Conservation (phyloP, 768 basidiomycete species). For the Mycena pura region DNA sequence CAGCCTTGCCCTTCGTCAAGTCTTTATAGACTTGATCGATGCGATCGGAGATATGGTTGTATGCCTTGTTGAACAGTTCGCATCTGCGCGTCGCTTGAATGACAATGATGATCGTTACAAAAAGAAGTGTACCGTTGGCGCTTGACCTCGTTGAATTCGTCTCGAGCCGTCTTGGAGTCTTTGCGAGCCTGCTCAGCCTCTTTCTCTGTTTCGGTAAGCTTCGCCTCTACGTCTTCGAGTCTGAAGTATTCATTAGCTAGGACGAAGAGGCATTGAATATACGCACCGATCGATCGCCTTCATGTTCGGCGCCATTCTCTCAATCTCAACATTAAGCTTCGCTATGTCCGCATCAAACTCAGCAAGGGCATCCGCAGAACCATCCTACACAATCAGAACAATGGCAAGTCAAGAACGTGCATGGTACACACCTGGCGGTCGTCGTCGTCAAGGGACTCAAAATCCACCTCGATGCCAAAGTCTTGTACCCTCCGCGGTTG, state of each 20-base stretch:
- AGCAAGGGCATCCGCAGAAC: conserved; percentile 66
- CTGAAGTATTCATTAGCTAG: conserved; percentile 41
- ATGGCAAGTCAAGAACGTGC: neutral
- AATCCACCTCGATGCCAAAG: conserved; percentile 92
- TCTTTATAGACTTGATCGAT: conserved; percentile 99
- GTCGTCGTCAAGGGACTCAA: conserved; percentile 73
- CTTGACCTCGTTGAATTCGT: conserved; percentile 89
- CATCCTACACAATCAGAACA: conserved; percentile 49
- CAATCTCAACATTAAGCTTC: conserved; percentile 81
- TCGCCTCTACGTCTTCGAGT: conserved; percentile 83
- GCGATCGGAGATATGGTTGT: conserved; percentile 91
- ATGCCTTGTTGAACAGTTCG: conserved; percentile 95
- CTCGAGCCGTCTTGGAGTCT: conserved; percentile 88
- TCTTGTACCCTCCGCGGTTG: conserved; percentile 73
- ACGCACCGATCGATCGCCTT: conserved; percentile 90
- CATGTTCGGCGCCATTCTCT: conserved; percentile 94
- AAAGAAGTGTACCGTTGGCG: conserved; percentile 64
- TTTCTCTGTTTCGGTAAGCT: conserved; percentile 86
- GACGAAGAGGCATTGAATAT: neutral
- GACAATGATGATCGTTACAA: neutral
- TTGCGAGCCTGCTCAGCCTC: conserved; percentile 93
- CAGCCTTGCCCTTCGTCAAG: conserved; percentile 92
- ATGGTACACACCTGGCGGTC: conserved; percentile 61
- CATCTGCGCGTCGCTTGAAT: conserved; percentile 41
- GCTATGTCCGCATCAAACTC: conserved; percentile 77